Evolutionary conservation across 257 asterid genomes (phyloP).

Genomic region (Nyctanthes arbortristis): DNA sequence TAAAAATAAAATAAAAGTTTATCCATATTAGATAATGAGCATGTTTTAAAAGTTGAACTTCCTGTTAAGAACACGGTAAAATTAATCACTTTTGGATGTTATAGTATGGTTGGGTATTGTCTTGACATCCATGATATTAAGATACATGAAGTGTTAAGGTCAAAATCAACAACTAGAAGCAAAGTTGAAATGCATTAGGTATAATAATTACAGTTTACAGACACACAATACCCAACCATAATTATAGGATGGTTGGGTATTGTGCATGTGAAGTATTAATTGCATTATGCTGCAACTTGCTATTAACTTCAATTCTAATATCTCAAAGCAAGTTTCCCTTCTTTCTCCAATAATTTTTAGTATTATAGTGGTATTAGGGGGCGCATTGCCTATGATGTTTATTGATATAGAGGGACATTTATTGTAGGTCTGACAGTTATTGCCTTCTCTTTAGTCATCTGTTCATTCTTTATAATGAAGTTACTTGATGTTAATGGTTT

Average conservation of each 20-base stretch:
- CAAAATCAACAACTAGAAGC: not conserved
- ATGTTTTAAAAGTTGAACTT: too few relatives aligned
- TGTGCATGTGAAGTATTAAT: not conserved
- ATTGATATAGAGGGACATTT: not conserved
- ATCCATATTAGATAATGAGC: too few relatives aligned
- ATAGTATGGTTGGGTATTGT: not conserved
- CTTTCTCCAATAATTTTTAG: not conserved
- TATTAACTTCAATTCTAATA: not conserved
- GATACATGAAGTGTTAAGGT: not conserved
- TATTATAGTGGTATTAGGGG: not conserved
- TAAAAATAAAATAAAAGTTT: too few relatives aligned
- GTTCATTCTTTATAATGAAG: not conserved
- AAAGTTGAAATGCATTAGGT: not conserved
- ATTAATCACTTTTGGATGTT: too few relatives aligned
- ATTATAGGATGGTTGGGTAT: not conserved
- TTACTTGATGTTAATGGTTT: not conserved
- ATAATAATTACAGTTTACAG: not conserved
- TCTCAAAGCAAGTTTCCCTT: not conserved
- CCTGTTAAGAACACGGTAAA: too few relatives aligned
- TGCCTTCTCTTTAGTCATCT: not conserved
- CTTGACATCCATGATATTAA: not conserved
- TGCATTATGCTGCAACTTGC: not conserved
- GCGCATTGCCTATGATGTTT: not conserved
- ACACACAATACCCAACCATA: not conserved
- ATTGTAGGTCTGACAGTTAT: not conserved